Evolutionary conservation across 352 stramenopile species (phyloP), one percentile per base, ranked within the genome.

Genomic region (Aphanomyces astaci): DNA sequence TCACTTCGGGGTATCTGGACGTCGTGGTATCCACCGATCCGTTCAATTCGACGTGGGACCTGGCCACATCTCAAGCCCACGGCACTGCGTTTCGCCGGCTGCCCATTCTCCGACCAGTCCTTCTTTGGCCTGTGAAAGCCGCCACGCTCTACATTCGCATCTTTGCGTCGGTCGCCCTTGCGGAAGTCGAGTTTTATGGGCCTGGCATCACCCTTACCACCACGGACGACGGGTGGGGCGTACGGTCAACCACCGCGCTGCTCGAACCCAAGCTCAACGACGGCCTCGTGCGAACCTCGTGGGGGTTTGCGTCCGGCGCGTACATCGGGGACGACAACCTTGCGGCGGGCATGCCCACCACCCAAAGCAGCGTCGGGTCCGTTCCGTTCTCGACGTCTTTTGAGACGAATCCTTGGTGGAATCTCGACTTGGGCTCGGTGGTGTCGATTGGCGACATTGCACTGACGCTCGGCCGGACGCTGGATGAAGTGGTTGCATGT

Each of bases 361-460:
- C 71, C 1, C 82, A 90, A 62, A 92, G 82, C 59, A 87, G 74
- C n/a, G 86, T 80, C 0, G 76, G 63, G 17, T 71, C 75, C 1
- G 22, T 39, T 19, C 9, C 51, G 30, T 40, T 57, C 13, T 33
- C 60, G 24, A 68, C 62, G 27, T 15, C 51, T 1, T 9, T 69
- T 10, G 72, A 81, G 27, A 73, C 13, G 0, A 52, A 82, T 71
- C 81, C 82, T 13, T 92, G 82, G 82, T 90, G 82, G 82, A 75
- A 89, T 74, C 77, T 92, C 4, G 84, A 92, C 64, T 51, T 92
- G 3, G 82, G 82, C 0, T 63, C 24, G 0, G 31, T 76, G 3
- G 71, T 80, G 9, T 73, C 84, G 3, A 78, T 92, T 51, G 67
- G 73, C 17, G 72, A 69, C 5, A 63, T 92, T 13, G 64, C 80